These are phyloP conservation scores for Cladorrhinum samala DNA, from an alignment of 495 filamentous ascomycete species.

Conservation along the genomic window DNA sequence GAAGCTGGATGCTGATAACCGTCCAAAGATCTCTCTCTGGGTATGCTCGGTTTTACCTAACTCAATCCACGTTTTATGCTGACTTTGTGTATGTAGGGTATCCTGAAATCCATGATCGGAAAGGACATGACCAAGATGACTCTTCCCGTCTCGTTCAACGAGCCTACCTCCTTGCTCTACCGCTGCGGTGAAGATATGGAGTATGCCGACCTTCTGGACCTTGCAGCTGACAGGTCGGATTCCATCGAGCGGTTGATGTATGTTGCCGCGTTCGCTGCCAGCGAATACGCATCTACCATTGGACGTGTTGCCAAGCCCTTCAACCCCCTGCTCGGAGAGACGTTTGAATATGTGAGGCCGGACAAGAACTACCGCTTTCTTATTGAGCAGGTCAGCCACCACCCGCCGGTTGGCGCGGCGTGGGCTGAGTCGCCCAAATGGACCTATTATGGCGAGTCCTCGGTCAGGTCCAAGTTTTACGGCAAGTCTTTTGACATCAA, in stretches of 20 bases:
- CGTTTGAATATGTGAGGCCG: conserved; percentile 90
- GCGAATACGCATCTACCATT: conserved; percentile 94
- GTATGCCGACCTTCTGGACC: conserved; percentile 88
- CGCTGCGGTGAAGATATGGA: conserved; percentile 97
- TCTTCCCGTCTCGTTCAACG: conserved; percentile 95
- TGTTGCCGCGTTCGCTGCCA: conserved; percentile 89
- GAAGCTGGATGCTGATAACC: conserved; percentile 85
- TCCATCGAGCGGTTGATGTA: conserved; percentile 93
- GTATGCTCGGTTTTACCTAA: no score
- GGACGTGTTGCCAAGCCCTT: conserved; percentile 96
- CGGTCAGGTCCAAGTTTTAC: conserved; percentile 96
- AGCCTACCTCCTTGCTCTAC: conserved; percentile 94
- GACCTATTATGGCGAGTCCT: conserved; percentile 97
- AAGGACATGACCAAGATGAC: conserved; percentile 99
- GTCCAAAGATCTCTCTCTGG: conserved; percentile 94
- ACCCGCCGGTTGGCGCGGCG: conserved; percentile 90
- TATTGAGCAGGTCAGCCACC: conserved; percentile 97
- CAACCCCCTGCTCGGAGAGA: conserved; percentile 93
- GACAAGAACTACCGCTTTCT: conserved; percentile 98
- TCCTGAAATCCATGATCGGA: conserved; percentile 98
- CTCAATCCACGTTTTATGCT: no score
- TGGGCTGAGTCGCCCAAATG: conserved; percentile 89
- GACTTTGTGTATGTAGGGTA: no score
- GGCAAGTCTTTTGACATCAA: conserved; percentile 97
- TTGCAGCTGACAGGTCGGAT: conserved; percentile 77